Evolutionary conservation across 176 grass and related monocot species (phyloP).

Genomic region (Chrysopogon serrulatus): DNA sequence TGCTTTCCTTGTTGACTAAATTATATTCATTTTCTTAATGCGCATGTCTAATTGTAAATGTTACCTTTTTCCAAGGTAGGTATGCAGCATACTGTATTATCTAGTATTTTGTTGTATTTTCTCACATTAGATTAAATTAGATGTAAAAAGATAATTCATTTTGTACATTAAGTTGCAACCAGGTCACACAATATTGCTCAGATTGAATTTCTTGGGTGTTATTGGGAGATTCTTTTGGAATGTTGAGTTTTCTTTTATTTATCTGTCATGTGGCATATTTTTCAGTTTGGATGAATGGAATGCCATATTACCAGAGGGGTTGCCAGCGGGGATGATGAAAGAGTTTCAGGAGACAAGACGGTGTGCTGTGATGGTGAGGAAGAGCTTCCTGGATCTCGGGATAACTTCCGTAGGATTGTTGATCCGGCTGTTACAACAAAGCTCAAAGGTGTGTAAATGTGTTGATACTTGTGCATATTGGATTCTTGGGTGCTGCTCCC

Average conservation of each 20-base stretch:
- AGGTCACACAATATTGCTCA: background rate
- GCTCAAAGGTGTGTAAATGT: constrained; percentile 61
- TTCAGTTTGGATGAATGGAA: constrained; percentile 97
- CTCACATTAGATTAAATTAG: background rate
- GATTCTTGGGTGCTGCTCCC: background rate
- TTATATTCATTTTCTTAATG: background rate
- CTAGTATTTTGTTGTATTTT: background rate
- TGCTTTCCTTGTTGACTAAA: background rate
- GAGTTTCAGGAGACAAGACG: constrained; percentile 92
- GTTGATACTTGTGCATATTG: background rate
- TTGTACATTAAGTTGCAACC: background rate
- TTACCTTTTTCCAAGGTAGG: background rate
- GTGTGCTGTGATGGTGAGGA: constrained; percentile 93
- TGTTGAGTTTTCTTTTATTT: background rate
- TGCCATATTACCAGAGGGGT: constrained; percentile 73
- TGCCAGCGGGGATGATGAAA: constrained; percentile 82
- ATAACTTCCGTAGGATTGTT: constrained; percentile 87
- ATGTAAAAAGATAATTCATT: background rate
- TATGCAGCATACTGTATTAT: background rate
- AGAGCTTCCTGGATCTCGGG: constrained; percentile 87
- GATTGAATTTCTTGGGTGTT: background rate
- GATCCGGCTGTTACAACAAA: constrained; percentile 60
- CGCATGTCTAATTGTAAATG: background rate
- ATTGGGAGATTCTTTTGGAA: background rate
- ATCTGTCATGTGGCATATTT: background rate